phyloP scores from a whole-genome alignment of 345 rosid genomes.

The Aquilaria malaccensis region DNA sequence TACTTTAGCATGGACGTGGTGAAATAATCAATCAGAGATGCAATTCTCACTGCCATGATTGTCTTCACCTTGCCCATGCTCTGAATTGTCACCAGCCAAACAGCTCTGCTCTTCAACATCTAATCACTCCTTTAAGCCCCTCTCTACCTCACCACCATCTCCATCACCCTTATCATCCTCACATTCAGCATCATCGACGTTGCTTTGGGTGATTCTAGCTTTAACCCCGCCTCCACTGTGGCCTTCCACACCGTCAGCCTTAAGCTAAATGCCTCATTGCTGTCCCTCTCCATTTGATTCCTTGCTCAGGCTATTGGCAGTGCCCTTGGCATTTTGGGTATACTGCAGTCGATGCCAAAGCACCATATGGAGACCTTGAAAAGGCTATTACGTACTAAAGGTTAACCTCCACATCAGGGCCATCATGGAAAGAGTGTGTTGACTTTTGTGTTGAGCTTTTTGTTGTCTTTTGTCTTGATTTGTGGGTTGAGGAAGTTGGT shows the following conservation, averaged over 20 bases:
- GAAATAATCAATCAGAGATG: conserved; percentile 36
- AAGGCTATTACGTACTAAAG: conserved; percentile 40
- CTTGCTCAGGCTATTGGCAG: conserved; percentile 28
- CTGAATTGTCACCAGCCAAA: conserved; percentile 18
- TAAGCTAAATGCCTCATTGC: conserved; percentile 18
- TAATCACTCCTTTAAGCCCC: conserved; percentile 9
- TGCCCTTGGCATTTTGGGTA: conserved; percentile 16
- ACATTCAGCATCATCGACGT: conserved; percentile 4
- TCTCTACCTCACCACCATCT: conserved; percentile 21
- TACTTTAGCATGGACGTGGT: conserved; percentile 22
- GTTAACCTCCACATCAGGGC: conserved; percentile 55
- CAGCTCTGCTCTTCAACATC: conserved; percentile 19
- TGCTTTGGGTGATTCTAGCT: conserved; percentile 45
- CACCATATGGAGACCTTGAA: conserved; percentile 34
- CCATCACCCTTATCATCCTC: conserved; percentile 20
- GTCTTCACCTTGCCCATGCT: conserved; percentile 26
- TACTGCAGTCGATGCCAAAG: conserved; percentile 36
- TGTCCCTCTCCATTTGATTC: conserved; percentile 29
- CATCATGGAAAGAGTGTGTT: conserved; percentile 39
- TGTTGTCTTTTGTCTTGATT: conserved; percentile 30
- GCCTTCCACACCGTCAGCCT: conserved; percentile 36
- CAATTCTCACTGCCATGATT: conserved; percentile 35
- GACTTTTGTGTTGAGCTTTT: conserved; percentile 35
- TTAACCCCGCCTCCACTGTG: conserved; percentile 41
- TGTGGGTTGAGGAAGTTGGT: conserved; percentile 41